phyloP scores from a whole-genome alignment of 768 basidiomycete species.

The Phlegmacium glaucopus region DNA sequence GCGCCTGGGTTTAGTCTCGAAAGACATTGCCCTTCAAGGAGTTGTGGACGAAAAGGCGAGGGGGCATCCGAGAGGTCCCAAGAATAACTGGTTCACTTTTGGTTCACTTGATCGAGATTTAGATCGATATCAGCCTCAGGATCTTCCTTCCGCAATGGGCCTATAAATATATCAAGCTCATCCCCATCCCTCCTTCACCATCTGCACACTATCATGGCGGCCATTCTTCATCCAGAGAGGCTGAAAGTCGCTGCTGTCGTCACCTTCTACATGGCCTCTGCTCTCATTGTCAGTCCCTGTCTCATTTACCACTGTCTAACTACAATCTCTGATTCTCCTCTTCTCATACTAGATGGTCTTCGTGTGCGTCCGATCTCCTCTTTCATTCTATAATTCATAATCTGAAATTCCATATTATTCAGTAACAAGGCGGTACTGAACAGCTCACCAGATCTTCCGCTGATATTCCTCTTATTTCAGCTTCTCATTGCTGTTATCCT shows the following conservation, averaged over 20 bases:
- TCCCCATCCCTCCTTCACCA: conserved; percentile 1
- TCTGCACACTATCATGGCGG: conserved; percentile 24
- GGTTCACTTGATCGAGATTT: not conserved
- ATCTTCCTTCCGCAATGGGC: not conserved
- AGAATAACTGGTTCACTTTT: not conserved
- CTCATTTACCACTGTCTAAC: not conserved
- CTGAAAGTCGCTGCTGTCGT: conserved; percentile 69
- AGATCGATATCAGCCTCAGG: not conserved
- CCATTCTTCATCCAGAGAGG: conserved; percentile 29
- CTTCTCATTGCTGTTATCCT: conserved; percentile 66
- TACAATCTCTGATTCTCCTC: not conserved
- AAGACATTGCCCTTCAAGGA: conserved; percentile 4
- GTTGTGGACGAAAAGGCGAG: no score
- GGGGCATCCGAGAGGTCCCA: no score
- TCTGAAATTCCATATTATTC: conserved; percentile 5
- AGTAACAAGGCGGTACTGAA: conserved; percentile 79
- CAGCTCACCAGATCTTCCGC: conserved; percentile 59
- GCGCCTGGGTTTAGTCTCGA: conserved; percentile 4
- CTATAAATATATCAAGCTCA: not conserved
- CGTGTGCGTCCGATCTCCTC: conserved; percentile 31
- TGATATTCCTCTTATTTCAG: conserved; percentile 66
- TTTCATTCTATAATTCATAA: conserved; percentile 1
- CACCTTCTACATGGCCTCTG: conserved; percentile 74
- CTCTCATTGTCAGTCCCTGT: conserved; percentile 52
- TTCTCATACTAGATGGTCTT: conserved; percentile 44